phyloP scores from a whole-genome alignment of 306 rosid species.

The Begonia peltatifolia region DNA sequence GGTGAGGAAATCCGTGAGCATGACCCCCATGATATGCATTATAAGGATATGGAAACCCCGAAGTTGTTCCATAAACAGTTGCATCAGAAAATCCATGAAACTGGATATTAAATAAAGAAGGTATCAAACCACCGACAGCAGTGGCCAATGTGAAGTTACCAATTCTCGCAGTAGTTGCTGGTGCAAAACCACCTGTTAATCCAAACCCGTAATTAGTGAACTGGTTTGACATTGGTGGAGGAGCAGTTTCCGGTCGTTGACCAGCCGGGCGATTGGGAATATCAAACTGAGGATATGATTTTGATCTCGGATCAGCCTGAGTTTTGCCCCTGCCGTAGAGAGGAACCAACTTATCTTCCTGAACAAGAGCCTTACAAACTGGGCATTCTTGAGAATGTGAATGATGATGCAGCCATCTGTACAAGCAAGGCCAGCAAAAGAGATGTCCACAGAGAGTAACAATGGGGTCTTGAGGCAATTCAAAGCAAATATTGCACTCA shows the following conservation, averaged over 20 bases:
- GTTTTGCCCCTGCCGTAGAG: constrained; percentile 84
- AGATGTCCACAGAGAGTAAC: constrained; percentile 87
- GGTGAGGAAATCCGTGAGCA: constrained; percentile 36
- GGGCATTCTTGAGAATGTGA: constrained; percentile 92
- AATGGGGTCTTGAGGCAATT: constrained; percentile 80
- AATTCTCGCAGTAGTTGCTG: constrained; percentile 61
- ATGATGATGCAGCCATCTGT: constrained; percentile 83
- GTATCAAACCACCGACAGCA: constrained; percentile 73
- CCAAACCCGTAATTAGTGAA: constrained; percentile 63
- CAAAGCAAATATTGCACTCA: constrained; percentile 93
- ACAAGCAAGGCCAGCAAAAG: constrained; percentile 90
- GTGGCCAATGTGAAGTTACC: constrained; percentile 78
- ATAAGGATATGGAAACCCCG: constrained; percentile 60
- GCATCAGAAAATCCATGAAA: constrained; percentile 76
- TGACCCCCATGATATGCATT: constrained; percentile 59
- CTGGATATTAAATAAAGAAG: constrained; percentile 64
- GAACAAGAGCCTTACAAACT: constrained; percentile 73
- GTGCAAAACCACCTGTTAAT: constrained; percentile 72
- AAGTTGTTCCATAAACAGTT: constrained; percentile 74
- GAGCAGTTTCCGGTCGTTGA: constrained; percentile 69
- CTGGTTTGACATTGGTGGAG: constrained; percentile 35
- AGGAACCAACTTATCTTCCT: constrained; percentile 74
- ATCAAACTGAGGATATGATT: constrained; percentile 56
- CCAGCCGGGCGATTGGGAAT: constrained; percentile 72
- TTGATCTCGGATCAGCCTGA: constrained; percentile 66